Evolutionary conservation across 1,139 yeast species (phyloP).

Genomic region (Kodamaea alishanica): DNA sequence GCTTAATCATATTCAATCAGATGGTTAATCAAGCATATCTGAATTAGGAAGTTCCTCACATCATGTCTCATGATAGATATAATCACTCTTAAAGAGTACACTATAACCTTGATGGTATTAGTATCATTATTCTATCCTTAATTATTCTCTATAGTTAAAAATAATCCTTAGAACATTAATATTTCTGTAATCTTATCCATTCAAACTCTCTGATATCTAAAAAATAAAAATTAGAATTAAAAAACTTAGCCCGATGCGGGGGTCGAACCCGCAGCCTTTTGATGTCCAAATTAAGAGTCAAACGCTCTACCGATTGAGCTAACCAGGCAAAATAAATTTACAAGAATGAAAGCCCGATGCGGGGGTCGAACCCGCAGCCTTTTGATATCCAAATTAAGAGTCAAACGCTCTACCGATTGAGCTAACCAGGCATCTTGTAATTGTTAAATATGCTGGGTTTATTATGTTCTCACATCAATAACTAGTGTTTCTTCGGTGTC

Average conservation of each 20-base stretch:
- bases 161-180: no score
- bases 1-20: slow-evolving; percentile 13
- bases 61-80: not conserved
- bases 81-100: not conserved
- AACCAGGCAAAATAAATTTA: slow-evolving; percentile 20
- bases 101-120: not conserved
- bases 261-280: slow-evolving; percentile 52
- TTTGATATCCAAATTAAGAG: slow-evolving; percentile 29
- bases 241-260: slow-evolving; percentile 43
- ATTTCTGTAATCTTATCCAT: no score
- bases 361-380: slow-evolving; percentile 52
- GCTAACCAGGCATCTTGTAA: slow-evolving; percentile 22
- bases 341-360: slow-evolving; percentile 34
- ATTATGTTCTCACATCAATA: no score
- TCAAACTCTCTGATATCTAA: no score
- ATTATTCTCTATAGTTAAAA: not conserved
- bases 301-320: slow-evolving; percentile 33
- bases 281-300: slow-evolving; percentile 28
- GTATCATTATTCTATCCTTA: not conserved
- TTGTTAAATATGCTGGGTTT: no score
- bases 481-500: no score
- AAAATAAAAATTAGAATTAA: no score
- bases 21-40: not conserved
- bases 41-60: not conserved
- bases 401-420: slow-evolving; percentile 31